Conservation (phyloP, 768 basidiomycete genomes). For the Pholiota conissans region DNA sequence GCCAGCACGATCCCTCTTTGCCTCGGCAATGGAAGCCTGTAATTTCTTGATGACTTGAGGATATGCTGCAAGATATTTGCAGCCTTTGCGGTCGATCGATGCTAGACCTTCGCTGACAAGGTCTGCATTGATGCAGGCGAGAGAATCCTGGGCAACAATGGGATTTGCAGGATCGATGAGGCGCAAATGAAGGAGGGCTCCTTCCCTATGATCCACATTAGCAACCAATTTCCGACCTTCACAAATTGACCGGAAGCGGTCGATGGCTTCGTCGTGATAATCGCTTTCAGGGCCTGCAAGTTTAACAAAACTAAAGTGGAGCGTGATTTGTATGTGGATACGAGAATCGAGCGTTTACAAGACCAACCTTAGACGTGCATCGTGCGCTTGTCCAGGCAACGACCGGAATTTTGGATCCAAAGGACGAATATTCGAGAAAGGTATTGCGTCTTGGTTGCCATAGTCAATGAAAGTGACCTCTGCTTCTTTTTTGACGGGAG, state of each 20-base stretch:
- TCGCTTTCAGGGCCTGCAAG: constrained; percentile 81
- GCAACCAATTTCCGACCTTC: constrained; percentile 96
- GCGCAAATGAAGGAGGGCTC: constrained; percentile 77
- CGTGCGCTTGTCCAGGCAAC: constrained; percentile 91
- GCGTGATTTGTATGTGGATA: neutral
- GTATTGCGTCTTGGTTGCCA: constrained; percentile 89
- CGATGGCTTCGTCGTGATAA: constrained; percentile 81
- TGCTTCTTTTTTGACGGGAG: constrained; percentile 88
- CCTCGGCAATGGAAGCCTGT: constrained; percentile 56
- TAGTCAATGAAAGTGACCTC: constrained; percentile 95
- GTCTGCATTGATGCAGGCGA: constrained; percentile 85
- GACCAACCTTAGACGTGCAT: constrained; percentile 81
- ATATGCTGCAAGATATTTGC: constrained; percentile 71
- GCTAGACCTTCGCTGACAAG: constrained; percentile 88
- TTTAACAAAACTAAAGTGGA: constrained; percentile 72
- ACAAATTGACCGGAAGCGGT: constrained; percentile 81
- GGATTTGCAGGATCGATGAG: constrained; percentile 89
- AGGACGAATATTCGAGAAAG: constrained; percentile 84
- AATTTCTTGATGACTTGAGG: constrained; percentile 67
- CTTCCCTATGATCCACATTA: constrained; percentile 90
- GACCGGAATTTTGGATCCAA: constrained; percentile 89
- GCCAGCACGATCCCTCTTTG: constrained; percentile 74
- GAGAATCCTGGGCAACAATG: constrained; percentile 61
- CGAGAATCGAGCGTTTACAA: neutral
- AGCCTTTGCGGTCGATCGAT: constrained; percentile 72